Percentiles rank a stretch among this genome's conserved stretches.
Evolutionary conservation across 192 early-diverging fungal species (phyloP).

Genomic region (Geranomyces michiganensis): DNA sequence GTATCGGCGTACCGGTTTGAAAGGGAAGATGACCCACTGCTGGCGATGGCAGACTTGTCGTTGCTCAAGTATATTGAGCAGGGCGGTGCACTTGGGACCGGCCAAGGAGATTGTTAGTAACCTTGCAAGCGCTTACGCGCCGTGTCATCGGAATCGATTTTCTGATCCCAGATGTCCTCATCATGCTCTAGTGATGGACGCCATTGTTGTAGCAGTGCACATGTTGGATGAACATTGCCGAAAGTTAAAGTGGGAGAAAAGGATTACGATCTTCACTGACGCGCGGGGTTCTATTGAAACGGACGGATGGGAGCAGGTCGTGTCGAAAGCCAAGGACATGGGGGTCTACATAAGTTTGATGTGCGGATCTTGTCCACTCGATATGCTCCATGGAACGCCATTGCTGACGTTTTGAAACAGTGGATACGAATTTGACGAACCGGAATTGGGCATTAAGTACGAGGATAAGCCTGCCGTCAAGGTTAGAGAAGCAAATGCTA

Average conservation of each 20-base stretch:
- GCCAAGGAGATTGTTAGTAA: conserved; percentile 58
- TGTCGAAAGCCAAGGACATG: conserved; percentile 30
- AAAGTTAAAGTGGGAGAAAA: conserved; percentile 65
- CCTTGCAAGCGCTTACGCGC: no score
- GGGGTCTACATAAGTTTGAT: conserved; percentile 47
- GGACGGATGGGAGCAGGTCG: conserved; percentile 44
- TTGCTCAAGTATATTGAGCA: conserved; percentile 54
- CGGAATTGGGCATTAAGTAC: conserved; percentile 30
- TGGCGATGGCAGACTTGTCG: conserved; percentile 49
- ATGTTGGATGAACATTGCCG: conserved; percentile 57
- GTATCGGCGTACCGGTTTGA: conserved; percentile 35
- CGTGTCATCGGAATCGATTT: conserved; percentile 8
- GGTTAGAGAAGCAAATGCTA: not conserved
- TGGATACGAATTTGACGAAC: conserved; percentile 44
- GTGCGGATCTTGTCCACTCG: conserved; percentile 41
- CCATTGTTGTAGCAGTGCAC: conserved; percentile 59
- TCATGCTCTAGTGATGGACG: conserved; percentile 60
- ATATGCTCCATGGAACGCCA: not conserved
- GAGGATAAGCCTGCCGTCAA: not conserved
- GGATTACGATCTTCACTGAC: conserved; percentile 69
- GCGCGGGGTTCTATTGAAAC: conserved; percentile 53
- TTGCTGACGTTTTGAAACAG: not conserved
- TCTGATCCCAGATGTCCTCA: not conserved
- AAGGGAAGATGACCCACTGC: conserved; percentile 10
- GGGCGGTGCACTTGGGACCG: conserved; percentile 43